These are phyloP conservation scores for Fonsecaea pugnacius DNA, from an alignment of 2,329 filamentous ascomycete genomes.

Conservation along the genomic window DNA sequence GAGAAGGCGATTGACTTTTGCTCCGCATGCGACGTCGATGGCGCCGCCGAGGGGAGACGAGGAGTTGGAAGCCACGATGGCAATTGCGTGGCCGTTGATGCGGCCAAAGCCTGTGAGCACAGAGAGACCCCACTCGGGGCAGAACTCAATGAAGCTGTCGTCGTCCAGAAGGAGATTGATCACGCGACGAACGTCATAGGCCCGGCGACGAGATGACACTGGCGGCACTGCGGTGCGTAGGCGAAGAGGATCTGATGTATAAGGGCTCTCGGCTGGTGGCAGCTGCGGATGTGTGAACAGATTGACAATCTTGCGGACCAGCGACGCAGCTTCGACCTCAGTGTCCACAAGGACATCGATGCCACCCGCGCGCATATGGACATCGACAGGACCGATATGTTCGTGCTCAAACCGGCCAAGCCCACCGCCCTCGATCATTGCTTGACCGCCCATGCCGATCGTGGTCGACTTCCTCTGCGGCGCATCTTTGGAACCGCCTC, in stretches of 20 bases:
- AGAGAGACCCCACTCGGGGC: slow-evolving; percentile 31
- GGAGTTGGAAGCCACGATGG: slow-evolving; percentile 32
- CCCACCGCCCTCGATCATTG: slow-evolving; percentile 33
- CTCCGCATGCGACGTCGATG: slow-evolving; percentile 30
- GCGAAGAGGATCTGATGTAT: slow-evolving; percentile 32
- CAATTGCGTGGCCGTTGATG: slow-evolving; percentile 31
- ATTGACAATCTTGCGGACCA: slow-evolving; percentile 32
- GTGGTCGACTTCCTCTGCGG: slow-evolving; percentile 29
- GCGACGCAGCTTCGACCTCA: slow-evolving; percentile 32
- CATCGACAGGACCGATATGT: slow-evolving; percentile 31
- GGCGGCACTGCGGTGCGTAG: slow-evolving; percentile 32
- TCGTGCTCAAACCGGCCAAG: slow-evolving; percentile 32
- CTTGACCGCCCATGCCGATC: slow-evolving; percentile 34
- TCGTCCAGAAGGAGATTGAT: slow-evolving; percentile 31
- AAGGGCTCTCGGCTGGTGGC: slow-evolving; percentile 29
- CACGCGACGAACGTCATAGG: slow-evolving; percentile 31
- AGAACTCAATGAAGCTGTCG: slow-evolving; percentile 33
- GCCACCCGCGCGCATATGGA: slow-evolving; percentile 32
- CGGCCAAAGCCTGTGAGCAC: slow-evolving; percentile 33
- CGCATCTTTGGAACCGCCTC: slow-evolving; percentile 31
- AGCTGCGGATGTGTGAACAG: slow-evolving; percentile 31
- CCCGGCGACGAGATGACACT: slow-evolving; percentile 29
- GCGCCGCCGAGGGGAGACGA: slow-evolving; percentile 30
- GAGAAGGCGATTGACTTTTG: slow-evolving; percentile 32
- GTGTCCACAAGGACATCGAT: slow-evolving; percentile 33